These are phyloP conservation scores for Fistulina hepatica DNA, from an alignment of 1,284 basidiomycete genomes.

Conservation along the genomic window DNA sequence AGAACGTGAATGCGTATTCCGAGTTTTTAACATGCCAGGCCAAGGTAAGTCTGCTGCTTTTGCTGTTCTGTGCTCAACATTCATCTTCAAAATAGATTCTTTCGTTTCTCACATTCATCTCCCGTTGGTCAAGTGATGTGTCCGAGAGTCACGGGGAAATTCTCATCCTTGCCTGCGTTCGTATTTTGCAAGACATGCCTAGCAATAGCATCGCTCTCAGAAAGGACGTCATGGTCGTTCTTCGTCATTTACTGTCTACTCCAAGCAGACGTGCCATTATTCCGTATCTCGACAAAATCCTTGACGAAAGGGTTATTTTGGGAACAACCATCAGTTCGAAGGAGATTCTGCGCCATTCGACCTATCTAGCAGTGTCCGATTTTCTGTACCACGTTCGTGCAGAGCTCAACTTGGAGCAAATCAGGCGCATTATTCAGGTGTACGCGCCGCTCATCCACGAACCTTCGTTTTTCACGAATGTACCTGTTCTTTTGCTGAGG, in stretches of 20 bases:
- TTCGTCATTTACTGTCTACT: conserved; percentile 83
- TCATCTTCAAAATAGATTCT: conserved; percentile 50
- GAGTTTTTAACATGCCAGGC: conserved; percentile 92
- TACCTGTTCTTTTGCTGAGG: conserved; percentile 91
- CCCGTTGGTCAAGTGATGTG: conserved; percentile 62
- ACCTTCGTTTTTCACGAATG: conserved; percentile 67
- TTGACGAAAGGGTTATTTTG: conserved; percentile 87
- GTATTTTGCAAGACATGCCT: conserved; percentile 91
- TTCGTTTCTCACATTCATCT: conserved; percentile 88
- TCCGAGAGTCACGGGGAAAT: conserved; percentile 74
- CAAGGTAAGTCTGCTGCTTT: conserved; percentile 46
- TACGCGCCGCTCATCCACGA: conserved; percentile 91
- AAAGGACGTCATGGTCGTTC: conserved; percentile 90
- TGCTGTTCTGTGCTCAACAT: conserved; percentile 6
- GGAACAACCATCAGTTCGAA: conserved; percentile 74
- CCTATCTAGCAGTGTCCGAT: conserved; percentile 56
- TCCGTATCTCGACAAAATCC: conserved; percentile 79
- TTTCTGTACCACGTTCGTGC: conserved; percentile 85
- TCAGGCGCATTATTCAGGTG: conserved; percentile 74
- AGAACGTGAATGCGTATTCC: conserved; percentile 70
- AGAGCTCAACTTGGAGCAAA: conserved; percentile 74
- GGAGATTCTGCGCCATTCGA: conserved; percentile 66
- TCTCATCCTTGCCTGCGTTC: conserved; percentile 73
- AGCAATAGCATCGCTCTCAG: conserved; percentile 74
- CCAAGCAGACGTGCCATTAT: conserved; percentile 77